These are phyloP conservation scores for Amorphotheca resinae DNA, from an alignment of 495 filamentous ascomycete species.

Conservation along the genomic window DNA sequence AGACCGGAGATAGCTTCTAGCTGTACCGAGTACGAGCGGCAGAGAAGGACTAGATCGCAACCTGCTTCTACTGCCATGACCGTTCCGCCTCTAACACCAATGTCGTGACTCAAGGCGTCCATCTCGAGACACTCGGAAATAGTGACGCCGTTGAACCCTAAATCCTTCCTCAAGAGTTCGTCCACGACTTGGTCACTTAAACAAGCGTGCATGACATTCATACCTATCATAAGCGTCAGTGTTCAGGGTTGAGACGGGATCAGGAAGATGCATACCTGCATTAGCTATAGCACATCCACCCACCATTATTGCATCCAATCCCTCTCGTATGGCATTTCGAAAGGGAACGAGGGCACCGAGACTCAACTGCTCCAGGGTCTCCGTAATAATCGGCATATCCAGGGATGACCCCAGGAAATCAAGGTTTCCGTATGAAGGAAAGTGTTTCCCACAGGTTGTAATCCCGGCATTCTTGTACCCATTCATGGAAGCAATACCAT, in stretches of 20 bases:
- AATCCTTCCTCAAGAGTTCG: constrained; percentile 64
- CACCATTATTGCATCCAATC: constrained; percentile 85
- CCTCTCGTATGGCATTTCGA: constrained; percentile 69
- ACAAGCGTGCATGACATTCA: constrained; percentile 88
- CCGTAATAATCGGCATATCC: constrained; percentile 84
- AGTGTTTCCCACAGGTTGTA: constrained; percentile 82
- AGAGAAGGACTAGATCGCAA: constrained; percentile 75
- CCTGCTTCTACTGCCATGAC: constrained; percentile 92
- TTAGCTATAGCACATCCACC: constrained; percentile 81
- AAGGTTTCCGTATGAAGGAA: constrained; percentile 86
- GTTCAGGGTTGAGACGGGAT: not conserved
- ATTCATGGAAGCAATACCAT: constrained; percentile 75
- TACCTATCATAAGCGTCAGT: constrained; percentile 19
- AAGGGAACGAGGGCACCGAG: constrained; percentile 76
- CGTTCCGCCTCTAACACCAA: constrained; percentile 81
- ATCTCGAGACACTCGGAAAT: constrained; percentile 92
- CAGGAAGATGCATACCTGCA: constrained; percentile 34
- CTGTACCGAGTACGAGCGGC: constrained; percentile 73
- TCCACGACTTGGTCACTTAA: constrained; percentile 84
- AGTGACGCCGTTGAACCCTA: constrained; percentile 81
- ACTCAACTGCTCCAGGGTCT: constrained; percentile 77
- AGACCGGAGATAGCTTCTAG: constrained; percentile 77
- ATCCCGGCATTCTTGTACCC: constrained; percentile 79
- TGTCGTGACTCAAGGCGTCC: constrained; percentile 82
- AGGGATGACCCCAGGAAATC: constrained; percentile 76